Percentiles rank a stretch among this genome's conserved stretches.
These are phyloP conservation scores for Areca catechu DNA, from an alignment of 176 grass and related monocot species.

Conservation along the genomic window DNA sequence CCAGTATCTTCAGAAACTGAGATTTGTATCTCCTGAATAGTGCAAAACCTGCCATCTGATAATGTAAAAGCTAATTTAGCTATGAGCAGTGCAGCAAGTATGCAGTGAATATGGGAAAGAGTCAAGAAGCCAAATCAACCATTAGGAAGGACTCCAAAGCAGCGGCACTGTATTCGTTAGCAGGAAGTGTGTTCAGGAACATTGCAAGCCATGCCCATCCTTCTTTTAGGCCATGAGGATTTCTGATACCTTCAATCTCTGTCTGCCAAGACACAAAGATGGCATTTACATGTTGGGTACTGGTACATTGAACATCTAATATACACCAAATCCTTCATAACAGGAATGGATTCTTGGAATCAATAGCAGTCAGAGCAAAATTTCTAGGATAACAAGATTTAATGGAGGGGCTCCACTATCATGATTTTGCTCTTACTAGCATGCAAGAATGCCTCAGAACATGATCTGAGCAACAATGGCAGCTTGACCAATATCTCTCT, in stretches of 20 bases:
- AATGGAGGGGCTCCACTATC: too few species aligned
- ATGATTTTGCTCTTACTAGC: too few species aligned
- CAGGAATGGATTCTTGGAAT: too few species aligned
- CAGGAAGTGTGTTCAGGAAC: conserved; percentile 74
- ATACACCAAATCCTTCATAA: too few species aligned
- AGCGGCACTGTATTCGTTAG: conserved; percentile 47
- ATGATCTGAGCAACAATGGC: too few species aligned
- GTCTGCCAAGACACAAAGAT: conserved; percentile 31
- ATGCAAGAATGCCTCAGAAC: too few species aligned
- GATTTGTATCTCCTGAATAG: conserved; percentile 57
- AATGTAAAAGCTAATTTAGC: neutral
- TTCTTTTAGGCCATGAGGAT: conserved; percentile 75
- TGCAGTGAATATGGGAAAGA: neutral
- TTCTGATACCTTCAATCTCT: conserved; percentile 51
- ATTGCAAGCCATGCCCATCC: conserved; percentile 82
- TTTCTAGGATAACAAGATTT: too few species aligned
- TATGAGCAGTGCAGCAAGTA: neutral
- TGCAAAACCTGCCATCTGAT: conserved; percentile 70
- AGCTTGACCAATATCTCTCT: too few species aligned
- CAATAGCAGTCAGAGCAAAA: too few species aligned
- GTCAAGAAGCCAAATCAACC: conserved; percentile 23
- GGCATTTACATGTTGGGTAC: too few species aligned
- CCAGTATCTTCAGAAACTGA: conserved; percentile 72
- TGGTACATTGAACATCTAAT: too few species aligned
- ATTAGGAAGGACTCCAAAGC: conserved; percentile 83